Conservation (phyloP, 2,329 filamentous ascomycete species). For the Beauveria brongniartii region DNA sequence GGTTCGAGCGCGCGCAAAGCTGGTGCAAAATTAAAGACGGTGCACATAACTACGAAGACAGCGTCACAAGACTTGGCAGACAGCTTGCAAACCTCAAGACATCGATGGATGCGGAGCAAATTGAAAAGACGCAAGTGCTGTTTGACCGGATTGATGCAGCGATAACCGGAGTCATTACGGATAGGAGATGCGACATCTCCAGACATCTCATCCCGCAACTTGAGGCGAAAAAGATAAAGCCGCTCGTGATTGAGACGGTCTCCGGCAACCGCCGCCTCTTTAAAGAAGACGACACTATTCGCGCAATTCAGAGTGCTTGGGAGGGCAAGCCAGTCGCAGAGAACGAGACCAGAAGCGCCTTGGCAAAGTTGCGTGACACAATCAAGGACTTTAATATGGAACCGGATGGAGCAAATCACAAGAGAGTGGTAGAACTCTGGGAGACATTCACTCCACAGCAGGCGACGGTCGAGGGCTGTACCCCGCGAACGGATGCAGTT, state of each 20-base stretch:
- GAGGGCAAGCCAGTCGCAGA: not conserved
- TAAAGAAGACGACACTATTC: not conserved
- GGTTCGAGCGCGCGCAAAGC: not conserved
- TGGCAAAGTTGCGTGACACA: not conserved
- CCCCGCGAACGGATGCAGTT: not conserved
- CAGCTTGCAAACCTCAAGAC: not conserved
- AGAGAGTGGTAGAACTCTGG: not conserved
- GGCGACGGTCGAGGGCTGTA: not conserved
- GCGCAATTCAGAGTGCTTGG: not conserved
- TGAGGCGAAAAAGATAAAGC: not conserved
- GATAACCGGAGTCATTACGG: not conserved
- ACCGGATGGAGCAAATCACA: not conserved
- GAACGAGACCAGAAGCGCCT: not conserved
- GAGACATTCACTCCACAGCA: not conserved
- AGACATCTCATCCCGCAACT: not conserved
- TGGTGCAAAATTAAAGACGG: not conserved
- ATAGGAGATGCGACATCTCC: not conserved
- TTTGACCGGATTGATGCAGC: not conserved
- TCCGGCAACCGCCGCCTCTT: not conserved
- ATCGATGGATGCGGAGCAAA: not conserved
- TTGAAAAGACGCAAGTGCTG: not conserved
- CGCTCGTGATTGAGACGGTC: not conserved
- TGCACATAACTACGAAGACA: not conserved
- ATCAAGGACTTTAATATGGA: not conserved
- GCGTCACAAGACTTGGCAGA: not conserved